A percentile compares a stretch with the other conserved stretches of the same genome.
Evolutionary conservation across 2,329 filamentous ascomycete genomes (phyloP).

Genomic region (Fusarium coffeatum): DNA sequence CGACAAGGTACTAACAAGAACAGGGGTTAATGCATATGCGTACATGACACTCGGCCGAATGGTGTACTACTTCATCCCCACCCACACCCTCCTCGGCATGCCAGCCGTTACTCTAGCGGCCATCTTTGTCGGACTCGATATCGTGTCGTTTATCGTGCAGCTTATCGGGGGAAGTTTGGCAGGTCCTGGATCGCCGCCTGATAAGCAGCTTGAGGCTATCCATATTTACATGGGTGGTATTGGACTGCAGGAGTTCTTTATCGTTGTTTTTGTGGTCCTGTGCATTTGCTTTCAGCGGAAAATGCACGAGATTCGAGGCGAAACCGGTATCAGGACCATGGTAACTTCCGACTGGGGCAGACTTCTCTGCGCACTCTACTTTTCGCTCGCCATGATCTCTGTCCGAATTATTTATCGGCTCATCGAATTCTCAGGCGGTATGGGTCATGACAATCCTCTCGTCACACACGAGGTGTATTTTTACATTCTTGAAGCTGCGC

Average conservation of each 20-base stretch:
- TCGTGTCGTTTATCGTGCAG: conserved; percentile 52
- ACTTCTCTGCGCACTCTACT: conserved; percentile 49
- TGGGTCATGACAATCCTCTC: conserved; percentile 41
- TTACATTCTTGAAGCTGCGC: conserved; percentile 57
- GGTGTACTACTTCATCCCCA: conserved; percentile 57
- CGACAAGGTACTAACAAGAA: not conserved
- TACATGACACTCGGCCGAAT: conserved; percentile 61
- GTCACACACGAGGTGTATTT: conserved; percentile 58
- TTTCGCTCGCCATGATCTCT: conserved; percentile 52
- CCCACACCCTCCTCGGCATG: conserved; percentile 52
- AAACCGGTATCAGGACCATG: not conserved
- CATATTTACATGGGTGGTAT: conserved; percentile 66
- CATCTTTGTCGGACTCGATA: conserved; percentile 56
- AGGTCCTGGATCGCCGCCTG: conserved; percentile 40
- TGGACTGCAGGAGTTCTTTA: conserved; percentile 62
- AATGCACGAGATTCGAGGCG: conserved; percentile 1
- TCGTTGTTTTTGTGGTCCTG: conserved; percentile 59
- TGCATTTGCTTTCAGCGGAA: conserved; percentile 36
- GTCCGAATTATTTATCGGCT: conserved; percentile 67
- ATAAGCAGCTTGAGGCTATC: conserved; percentile 49
- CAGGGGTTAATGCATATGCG: conserved; percentile 60
- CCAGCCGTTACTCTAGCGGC: conserved; percentile 52
- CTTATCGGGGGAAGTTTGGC: conserved; percentile 50
- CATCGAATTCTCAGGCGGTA: conserved; percentile 60
- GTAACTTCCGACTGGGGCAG: conserved; percentile 20